These are phyloP conservation scores for Microdochium nivale DNA, from an alignment of 2,329 filamentous ascomycete genomes.

Conservation along the genomic window DNA sequence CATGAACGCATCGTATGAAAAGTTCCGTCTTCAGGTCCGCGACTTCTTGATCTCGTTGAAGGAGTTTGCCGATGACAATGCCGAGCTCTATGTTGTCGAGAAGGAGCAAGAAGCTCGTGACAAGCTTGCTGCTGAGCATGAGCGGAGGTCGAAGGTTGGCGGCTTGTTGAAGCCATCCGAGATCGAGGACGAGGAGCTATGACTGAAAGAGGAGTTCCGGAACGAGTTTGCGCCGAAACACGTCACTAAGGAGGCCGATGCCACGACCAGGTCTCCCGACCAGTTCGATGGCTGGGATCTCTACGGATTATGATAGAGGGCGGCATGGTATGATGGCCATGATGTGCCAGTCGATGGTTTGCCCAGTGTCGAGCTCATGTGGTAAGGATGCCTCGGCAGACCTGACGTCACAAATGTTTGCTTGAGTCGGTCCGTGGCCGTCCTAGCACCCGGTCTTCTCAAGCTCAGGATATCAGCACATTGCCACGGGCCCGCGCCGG, in stretches of 20 bases:
- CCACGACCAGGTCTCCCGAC: slow-evolving; percentile 9
- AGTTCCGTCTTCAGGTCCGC: slow-evolving; percentile 91
- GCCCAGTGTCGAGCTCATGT: not conserved
- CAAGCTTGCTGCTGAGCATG: slow-evolving; percentile 79
- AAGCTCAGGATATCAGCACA: not conserved
- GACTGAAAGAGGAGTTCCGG: slow-evolving; percentile 66
- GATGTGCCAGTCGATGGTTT: too few species aligned
- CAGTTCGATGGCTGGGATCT: slow-evolving; percentile 23
- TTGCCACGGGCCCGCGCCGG: not conserved
- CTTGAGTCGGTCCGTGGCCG: too few species aligned
- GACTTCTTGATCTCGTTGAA: slow-evolving; percentile 97
- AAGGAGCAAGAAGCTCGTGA: slow-evolving; percentile 86
- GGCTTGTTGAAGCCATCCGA: slow-evolving; percentile 97
- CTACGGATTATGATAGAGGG: slow-evolving; percentile 25
- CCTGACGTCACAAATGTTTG: too few species aligned
- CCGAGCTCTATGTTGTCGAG: slow-evolving; percentile 88
- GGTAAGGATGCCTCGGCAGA: not conserved
- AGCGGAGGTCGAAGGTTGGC: slow-evolving; percentile 89
- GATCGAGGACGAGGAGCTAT: slow-evolving; percentile 78
- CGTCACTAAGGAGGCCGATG: slow-evolving; percentile 16
- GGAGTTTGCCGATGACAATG: slow-evolving; percentile 92
- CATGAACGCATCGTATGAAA: slow-evolving; percentile 79
- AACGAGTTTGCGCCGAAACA: slow-evolving; percentile 44
- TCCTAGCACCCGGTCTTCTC: not conserved
- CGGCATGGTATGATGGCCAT: not conserved